phyloP scores from a whole-genome alignment of 768 basidiomycete species.

The Russula olivacea region DNA sequence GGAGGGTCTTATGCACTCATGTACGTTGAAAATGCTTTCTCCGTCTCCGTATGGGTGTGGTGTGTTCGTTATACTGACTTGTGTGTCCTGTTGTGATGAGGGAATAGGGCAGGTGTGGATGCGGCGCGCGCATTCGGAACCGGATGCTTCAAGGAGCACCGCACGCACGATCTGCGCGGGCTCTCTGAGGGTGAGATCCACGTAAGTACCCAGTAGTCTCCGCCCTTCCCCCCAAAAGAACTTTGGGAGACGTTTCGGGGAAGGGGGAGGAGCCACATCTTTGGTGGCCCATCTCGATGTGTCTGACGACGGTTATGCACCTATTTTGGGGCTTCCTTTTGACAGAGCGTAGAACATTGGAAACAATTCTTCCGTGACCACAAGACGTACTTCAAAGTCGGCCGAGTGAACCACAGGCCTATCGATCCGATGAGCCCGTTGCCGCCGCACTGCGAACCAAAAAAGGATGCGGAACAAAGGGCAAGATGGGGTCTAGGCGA shows the following conservation, averaged over 20 bases:
- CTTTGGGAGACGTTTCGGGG: not conserved
- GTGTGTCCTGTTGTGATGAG: conserved; percentile 20
- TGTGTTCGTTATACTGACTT: not conserved
- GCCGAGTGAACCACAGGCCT: conserved; percentile 66
- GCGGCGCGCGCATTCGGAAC: conserved; percentile 92
- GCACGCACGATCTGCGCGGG: conserved; percentile 86
- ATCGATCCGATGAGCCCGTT: conserved; percentile 74
- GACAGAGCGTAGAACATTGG: conserved; percentile 78
- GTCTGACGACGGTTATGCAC: not conserved
- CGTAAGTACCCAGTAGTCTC: conserved; percentile 30
- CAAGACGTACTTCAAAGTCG: conserved; percentile 72
- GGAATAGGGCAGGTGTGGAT: conserved; percentile 69
- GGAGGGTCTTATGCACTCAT: conserved; percentile 79
- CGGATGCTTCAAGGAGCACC: conserved; percentile 87
- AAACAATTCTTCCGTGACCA: conserved; percentile 83
- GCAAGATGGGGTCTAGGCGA: conserved; percentile 24
- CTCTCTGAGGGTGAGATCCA: conserved; percentile 62
- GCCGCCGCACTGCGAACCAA: conserved; percentile 66
- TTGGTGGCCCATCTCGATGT: not conserved
- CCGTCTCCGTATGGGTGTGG: not conserved
- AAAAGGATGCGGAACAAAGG: conserved; percentile 37
- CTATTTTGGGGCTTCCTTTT: not conserved
- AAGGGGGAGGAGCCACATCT: not conserved
- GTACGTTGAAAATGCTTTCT: conserved; percentile 35
- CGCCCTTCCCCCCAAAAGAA: not conserved